Base-by-base conservation (phyloP, 495 filamentous ascomycete genomes). In the Chlorociboria aeruginascens region DNA sequence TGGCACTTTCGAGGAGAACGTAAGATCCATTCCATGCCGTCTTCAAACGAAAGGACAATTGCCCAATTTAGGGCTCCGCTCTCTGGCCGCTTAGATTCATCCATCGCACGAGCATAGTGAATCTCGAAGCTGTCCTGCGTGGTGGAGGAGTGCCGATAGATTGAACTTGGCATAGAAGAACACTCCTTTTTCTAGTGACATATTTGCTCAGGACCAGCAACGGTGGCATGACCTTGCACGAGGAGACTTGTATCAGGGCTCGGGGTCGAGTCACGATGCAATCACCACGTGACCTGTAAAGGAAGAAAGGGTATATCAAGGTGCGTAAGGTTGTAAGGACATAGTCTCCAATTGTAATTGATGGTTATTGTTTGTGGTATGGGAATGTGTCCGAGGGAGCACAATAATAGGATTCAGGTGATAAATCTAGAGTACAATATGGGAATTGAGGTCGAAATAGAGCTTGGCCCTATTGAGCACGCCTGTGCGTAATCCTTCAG, bases 1-100 rank as follows among this genome's bases (percentile, higher is more conserved):
- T 43, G 11, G 39, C 16, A 20, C 14, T 12, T n/a, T 47, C 50
- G 37, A 43, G 50, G 50, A 47, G 50, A 47, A 20, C 17, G 50
- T 9, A 52, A 52, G 31, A 52, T 28, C 50, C 50, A 52, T 28
- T 52, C 49, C 43, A 41, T 43, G 34, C 49, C 49, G 43, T 46
- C 49, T 17, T 46, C 36, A 36, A 52, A 52, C 25, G 30, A 40
- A 46, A 52, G 49, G 17, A 47, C 14, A 46, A 52, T 46, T 33
- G 49, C 43, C 49, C 49, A 52, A 42, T 47, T 52, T 16, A 46
- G 37, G 36, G 31, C 40, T 33, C 50, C 50, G 13, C 16, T 43
- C 28, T 36, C 13, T 17, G 50, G 50, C 17, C 37, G n/a, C 39
- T 52, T 8, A 10, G 50, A 52, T 6, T 38, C 35, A 31, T 55